phyloP scores from a whole-genome alignment of 2,329 filamentous ascomycete species.

The Claviceps humidiphila region DNA sequence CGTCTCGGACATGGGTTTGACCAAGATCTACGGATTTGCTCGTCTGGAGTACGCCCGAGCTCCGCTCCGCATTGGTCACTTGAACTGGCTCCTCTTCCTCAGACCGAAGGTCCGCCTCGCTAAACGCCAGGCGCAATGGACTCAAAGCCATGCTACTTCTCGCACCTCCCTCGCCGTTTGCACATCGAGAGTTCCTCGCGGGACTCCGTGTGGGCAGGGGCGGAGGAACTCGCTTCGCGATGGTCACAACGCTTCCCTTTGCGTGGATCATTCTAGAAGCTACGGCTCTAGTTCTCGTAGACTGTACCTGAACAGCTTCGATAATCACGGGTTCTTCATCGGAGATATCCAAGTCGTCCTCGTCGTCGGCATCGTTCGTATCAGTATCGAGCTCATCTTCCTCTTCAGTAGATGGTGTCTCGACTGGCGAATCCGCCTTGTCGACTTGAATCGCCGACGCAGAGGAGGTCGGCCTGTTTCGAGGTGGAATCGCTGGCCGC shows the following conservation, averaged over 20 bases:
- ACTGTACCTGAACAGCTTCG: constrained; percentile 48
- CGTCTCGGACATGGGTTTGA: background rate
- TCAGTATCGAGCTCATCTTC: constrained; percentile 11
- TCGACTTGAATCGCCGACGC: constrained; percentile 7
- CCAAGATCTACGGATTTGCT: constrained; percentile 1
- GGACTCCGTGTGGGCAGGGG: constrained; percentile 68
- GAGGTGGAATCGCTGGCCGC: constrained; percentile 7
- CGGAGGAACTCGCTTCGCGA: constrained; percentile 67
- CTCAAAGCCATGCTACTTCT: constrained; percentile 40
- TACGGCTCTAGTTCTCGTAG: constrained; percentile 40
- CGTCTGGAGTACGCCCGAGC: background rate
- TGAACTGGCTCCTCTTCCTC: constrained; percentile 12
- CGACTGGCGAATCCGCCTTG: constrained; percentile 14
- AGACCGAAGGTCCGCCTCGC: constrained; percentile 16
- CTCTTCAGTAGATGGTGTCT: constrained; percentile 11
- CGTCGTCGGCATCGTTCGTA: constrained; percentile 24
- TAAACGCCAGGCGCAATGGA: constrained; percentile 37
- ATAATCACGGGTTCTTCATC: constrained; percentile 53
- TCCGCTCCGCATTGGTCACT: background rate
- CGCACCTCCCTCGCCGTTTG: constrained; percentile 43
- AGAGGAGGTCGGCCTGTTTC: background rate
- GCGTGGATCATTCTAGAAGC: constrained; percentile 54
- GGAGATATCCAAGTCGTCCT: constrained; percentile 34
- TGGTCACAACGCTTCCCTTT: constrained; percentile 70
- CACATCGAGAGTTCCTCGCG: constrained; percentile 41